Evolutionary conservation across 164 flowering plant genomes (phyloP).

Genomic region (Paratinospora sagittata): DNA sequence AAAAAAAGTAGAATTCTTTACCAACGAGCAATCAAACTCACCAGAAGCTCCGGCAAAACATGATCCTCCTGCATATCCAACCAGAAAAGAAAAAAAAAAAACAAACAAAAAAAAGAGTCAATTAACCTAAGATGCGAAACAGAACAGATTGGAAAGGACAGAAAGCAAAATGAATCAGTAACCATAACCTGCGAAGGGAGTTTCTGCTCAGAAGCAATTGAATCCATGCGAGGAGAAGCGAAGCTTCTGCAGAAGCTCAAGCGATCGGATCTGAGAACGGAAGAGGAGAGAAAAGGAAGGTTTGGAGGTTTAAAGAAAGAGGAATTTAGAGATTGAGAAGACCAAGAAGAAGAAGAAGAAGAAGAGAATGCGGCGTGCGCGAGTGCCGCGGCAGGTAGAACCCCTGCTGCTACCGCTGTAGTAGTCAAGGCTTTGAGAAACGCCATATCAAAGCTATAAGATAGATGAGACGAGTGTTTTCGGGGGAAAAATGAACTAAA

Average conservation of each 20-base stretch:
- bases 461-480: no score
- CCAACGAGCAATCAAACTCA: slow-evolving; percentile 26
- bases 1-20: neutral
- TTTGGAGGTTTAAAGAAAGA: slow-evolving; percentile 8
- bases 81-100: neutral
- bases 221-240: slow-evolving; percentile 48
- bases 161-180: no score
- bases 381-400: no score
- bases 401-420: no score
- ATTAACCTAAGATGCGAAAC: neutral
- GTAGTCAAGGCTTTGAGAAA: neutral
- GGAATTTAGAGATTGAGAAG: slow-evolving; percentile 11
- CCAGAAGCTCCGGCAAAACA: slow-evolving; percentile 63
- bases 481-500: no score
- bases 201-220: slow-evolving; percentile 26
- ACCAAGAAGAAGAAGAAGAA: slow-evolving; percentile 13
- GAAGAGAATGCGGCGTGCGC: neutral
- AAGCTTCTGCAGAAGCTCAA: slow-evolving; percentile 20
- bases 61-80: slow-evolving; percentile 47
- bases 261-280: neutral
- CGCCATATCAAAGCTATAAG: neutral
- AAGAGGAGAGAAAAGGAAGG: neutral
- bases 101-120: no score
- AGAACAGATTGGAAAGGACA: neutral
- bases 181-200: slow-evolving; percentile 32